Conservation (phyloP, 805 yeast genomes). For the Diddensiella transvaalensis region DNA sequence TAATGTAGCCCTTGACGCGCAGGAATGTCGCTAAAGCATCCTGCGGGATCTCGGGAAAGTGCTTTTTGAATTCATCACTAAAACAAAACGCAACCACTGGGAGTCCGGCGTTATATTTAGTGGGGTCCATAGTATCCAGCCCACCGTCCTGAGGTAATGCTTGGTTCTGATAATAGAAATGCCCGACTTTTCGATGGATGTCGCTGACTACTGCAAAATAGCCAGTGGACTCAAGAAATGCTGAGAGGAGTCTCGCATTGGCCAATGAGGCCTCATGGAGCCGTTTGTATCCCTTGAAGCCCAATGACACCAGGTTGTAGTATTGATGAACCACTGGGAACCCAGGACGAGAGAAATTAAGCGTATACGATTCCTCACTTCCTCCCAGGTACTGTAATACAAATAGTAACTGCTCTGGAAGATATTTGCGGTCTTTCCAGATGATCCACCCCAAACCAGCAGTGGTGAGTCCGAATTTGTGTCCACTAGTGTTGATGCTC, state of each 20-base stretch:
- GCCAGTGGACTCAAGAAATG: slow-evolving; percentile 59
- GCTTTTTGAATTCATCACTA: slow-evolving; percentile 49
- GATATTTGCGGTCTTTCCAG: slow-evolving; percentile 61
- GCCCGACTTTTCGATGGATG: slow-evolving; percentile 59
- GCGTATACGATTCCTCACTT: slow-evolving; percentile 76
- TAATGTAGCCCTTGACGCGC: slow-evolving; percentile 78
- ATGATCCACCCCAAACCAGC: slow-evolving; percentile 93
- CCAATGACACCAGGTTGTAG: slow-evolving; percentile 69
- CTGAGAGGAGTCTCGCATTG: slow-evolving; percentile 65
- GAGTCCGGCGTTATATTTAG: slow-evolving; percentile 62
- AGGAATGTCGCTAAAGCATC: slow-evolving; percentile 65
- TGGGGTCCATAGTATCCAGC: slow-evolving; percentile 12
- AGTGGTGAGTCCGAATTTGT: slow-evolving; percentile 84
- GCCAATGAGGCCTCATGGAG: slow-evolving; percentile 59
- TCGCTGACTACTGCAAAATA: slow-evolving; percentile 72
- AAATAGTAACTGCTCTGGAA: slow-evolving; percentile 73
- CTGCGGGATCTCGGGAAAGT: slow-evolving; percentile 82
- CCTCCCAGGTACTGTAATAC: slow-evolving; percentile 84
- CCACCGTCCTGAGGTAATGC: slow-evolving; percentile 2
- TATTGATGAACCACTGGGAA: slow-evolving; percentile 87
- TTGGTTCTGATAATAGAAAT: not conserved
- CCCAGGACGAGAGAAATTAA: slow-evolving; percentile 91
- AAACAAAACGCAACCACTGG: slow-evolving; percentile 89
- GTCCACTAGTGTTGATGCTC: slow-evolving; percentile 87
- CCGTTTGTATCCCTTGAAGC: slow-evolving; percentile 64